These are phyloP conservation scores for Aspergillus sojae DNA, from an alignment of 2,329 filamentous ascomycete genomes.

Conservation along the genomic window DNA sequence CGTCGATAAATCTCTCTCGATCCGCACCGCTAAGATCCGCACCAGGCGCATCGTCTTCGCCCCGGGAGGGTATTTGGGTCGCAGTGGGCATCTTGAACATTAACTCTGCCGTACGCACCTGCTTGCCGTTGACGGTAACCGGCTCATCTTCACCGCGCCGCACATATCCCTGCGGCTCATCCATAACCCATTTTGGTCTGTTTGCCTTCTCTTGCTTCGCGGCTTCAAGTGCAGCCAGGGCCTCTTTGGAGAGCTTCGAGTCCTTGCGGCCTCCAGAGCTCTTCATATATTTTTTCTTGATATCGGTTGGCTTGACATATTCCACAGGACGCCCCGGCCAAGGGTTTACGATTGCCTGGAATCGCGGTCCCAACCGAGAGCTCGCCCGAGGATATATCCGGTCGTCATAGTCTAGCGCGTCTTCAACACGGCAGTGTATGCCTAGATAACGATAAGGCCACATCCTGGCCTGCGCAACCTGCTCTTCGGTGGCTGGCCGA, in stretches of 20 bases:
- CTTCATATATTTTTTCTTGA: slow-evolving; percentile 74
- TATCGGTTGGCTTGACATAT: slow-evolving; percentile 83
- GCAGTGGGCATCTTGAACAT: slow-evolving; percentile 75
- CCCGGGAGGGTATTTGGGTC: slow-evolving; percentile 50
- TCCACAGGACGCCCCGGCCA: slow-evolving; percentile 90
- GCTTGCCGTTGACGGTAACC: slow-evolving; percentile 64
- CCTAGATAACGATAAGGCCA: slow-evolving; percentile 97
- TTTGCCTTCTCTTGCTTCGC: slow-evolving; percentile 78
- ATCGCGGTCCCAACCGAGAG: slow-evolving; percentile 84
- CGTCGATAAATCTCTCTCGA: slow-evolving; percentile 65
- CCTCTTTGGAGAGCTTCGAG: slow-evolving; percentile 76
- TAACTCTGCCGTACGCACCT: slow-evolving; percentile 72
- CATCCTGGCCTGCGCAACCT: slow-evolving; percentile 87
- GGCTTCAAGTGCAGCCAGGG: slow-evolving; percentile 75
- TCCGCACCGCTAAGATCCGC: slow-evolving; percentile 38
- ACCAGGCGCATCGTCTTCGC: slow-evolving; percentile 43
- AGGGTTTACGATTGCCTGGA: slow-evolving; percentile 81
- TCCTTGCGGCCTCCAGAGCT: slow-evolving; percentile 70
- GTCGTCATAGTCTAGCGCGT: slow-evolving; percentile 95
- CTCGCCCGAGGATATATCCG: slow-evolving; percentile 95
- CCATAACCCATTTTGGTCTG: slow-evolving; percentile 89
- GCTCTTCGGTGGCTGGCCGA: slow-evolving; percentile 73
- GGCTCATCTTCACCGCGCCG: slow-evolving; percentile 78
- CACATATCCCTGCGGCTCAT: slow-evolving; percentile 85
- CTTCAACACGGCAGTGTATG: slow-evolving; percentile 92